Conservation (phyloP, 306 rosid genomes). For the Cajanus cajan region DNA sequence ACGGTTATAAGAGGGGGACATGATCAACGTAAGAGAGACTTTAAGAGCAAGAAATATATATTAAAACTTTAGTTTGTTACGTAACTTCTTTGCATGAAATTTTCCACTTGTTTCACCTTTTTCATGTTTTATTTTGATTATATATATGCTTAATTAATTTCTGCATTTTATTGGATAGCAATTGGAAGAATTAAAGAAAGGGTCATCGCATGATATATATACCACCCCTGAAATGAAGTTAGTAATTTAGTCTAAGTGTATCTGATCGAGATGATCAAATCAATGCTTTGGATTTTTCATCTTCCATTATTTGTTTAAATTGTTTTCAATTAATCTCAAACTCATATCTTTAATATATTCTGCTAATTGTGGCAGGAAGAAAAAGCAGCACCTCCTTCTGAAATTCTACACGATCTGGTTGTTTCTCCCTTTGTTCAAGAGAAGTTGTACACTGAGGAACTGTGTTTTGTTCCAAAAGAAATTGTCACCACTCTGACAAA, state of each 20-base stretch:
- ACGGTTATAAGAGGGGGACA: slow-evolving; percentile 18
- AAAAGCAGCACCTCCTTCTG: slow-evolving; percentile 14
- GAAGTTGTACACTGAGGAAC: slow-evolving; percentile 65
- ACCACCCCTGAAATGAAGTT: background rate
- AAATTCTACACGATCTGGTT: slow-evolving; percentile 38
- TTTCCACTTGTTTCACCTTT: background rate
- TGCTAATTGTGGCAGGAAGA: slow-evolving; percentile 30
- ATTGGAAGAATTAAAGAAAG: too few species aligned
- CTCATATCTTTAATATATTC: background rate
- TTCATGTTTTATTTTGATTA: background rate
- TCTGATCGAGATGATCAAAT: background rate
- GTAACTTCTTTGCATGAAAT: background rate
- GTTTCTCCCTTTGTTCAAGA: slow-evolving; percentile 60
- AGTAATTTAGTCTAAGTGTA: background rate
- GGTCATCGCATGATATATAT: background rate
- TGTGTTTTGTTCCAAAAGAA: slow-evolving; percentile 58
- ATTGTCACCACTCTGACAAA: slow-evolving; percentile 44
- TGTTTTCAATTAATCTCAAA: background rate
- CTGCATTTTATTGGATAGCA: background rate
- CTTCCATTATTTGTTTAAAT: background rate
- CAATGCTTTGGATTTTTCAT: background rate
- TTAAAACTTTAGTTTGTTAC: background rate
- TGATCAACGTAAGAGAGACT: slow-evolving; percentile 23
- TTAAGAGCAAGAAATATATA: background rate
- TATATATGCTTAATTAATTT: background rate